Base-by-base conservation (phyloP, 106 monocot genomes). In the Allium sativum region DNA sequence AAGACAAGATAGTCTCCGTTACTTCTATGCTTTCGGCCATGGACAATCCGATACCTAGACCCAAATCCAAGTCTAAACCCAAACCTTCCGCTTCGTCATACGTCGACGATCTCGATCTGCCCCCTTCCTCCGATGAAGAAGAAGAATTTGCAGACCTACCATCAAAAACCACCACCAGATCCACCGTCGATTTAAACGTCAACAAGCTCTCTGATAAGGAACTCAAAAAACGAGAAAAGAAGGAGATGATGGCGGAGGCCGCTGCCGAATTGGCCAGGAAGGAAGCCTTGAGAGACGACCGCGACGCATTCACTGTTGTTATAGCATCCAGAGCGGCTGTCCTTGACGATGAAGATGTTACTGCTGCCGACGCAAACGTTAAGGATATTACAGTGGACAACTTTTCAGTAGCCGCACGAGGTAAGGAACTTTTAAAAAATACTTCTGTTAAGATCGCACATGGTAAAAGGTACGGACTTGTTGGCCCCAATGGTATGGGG, bases 351-450 rank as follows among this genome's bases (percentile, higher is more conserved):
- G 11, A 48, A 43, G 12, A 8, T 48, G 48, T 12, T 12, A n/a
- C 44, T 12, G 75, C 82, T 3, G 65, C 76, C 11, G 81, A 81
- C 42, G 89, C 80, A 40, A 89, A 89, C 61, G 53, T 89, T 20
- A 72, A 41, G 67, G 84, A 87, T 21, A 84, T 89, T 19, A 59
- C 72, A 9, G 58, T 89, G 42, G 84, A 84, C 67, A 81, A 89
- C 69, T 89, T 89, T 70, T 84, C 84, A 7, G 89, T 89, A 19
- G 72, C 89, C 3, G 89, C 89, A 4, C 68, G 81, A 16, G 89
- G 89, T 2, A 89, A 89, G 78, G 89, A 84, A 59, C 65, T 89
- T 50, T 61, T 89, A n/a, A 89, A 84, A 73, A 84, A 84, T 64
- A 78, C 81, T 0, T 81, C 84, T 4, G 78, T 89, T 14, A 78